These are phyloP conservation scores for Jamesozyma gamospora DNA, from an alignment of 805 yeast genomes.

Conservation along the genomic window DNA sequence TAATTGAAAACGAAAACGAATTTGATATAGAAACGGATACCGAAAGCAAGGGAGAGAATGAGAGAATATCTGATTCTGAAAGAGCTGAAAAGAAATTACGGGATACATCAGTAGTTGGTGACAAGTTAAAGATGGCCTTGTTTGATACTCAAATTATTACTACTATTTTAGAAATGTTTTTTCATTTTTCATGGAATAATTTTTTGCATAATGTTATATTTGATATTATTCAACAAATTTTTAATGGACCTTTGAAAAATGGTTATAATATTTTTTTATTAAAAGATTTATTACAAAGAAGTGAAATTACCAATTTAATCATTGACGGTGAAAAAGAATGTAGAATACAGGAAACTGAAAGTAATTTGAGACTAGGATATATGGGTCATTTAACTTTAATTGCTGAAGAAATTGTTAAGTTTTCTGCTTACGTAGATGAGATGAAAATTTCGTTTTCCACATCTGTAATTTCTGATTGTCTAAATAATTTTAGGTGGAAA, in stretches of 20 bases:
- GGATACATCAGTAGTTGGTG: slow-evolving; percentile 55
- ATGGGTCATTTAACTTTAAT: slow-evolving; percentile 93
- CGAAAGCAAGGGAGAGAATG: slow-evolving; percentile 4
- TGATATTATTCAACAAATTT: slow-evolving; percentile 72
- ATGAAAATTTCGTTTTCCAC: slow-evolving; percentile 23
- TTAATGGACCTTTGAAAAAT: slow-evolving; percentile 61
- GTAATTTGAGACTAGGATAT: slow-evolving; percentile 74
- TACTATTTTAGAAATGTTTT: slow-evolving; percentile 57
- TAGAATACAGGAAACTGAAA: slow-evolving; percentile 47
- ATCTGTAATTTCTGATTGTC: slow-evolving; percentile 16
- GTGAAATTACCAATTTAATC: slow-evolving; percentile 50
- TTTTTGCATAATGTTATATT: slow-evolving; percentile 79
- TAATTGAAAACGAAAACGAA: slow-evolving; percentile 7
- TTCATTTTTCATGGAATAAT: slow-evolving; percentile 72
- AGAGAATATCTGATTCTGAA: slow-evolving; percentile 21
- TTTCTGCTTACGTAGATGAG: slow-evolving; percentile 39
- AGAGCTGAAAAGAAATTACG: slow-evolving; percentile 35
- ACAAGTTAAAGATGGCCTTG: slow-evolving; percentile 56
- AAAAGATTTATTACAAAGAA: slow-evolving; percentile 51
- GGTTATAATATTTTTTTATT: slow-evolving; percentile 62
- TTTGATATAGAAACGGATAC: slow-evolving; percentile 8
- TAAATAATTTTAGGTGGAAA: slow-evolving; percentile 46
- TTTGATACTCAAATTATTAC: slow-evolving; percentile 52
- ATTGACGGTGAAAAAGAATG: slow-evolving; percentile 56
- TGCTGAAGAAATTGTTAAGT: slow-evolving; percentile 94